A percentile compares a stretch with the other conserved stretches of the same genome.
These are phyloP conservation scores for Peterozyma toletana DNA, from an alignment of 805 yeast genomes.

Conservation along the genomic window DNA sequence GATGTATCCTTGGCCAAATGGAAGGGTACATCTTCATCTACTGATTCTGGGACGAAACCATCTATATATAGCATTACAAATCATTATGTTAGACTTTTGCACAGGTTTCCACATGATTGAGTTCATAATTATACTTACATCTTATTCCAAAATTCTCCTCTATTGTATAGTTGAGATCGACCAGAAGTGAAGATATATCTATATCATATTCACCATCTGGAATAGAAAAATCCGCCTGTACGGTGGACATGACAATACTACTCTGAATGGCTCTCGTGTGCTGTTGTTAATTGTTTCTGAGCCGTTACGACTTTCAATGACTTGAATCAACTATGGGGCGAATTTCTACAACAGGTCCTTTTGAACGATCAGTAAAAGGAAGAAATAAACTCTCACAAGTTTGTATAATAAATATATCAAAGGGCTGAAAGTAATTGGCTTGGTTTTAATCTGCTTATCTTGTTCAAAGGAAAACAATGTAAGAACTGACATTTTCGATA, in stretches of 20 bases:
- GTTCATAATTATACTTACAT: constrained; percentile 15
- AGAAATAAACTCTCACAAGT: too few relatives aligned
- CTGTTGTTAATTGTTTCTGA: too few relatives aligned
- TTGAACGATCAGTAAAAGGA: too few relatives aligned
- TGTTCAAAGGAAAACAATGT: too few relatives aligned
- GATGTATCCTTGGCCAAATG: constrained; percentile 13
- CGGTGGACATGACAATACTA: neutral
- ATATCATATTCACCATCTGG: constrained; percentile 30
- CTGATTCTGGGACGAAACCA: constrained; percentile 25
- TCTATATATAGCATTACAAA: constrained; percentile 9
- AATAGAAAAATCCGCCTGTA: constrained; percentile 4
- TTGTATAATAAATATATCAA: too few relatives aligned
- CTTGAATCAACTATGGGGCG: too few relatives aligned
- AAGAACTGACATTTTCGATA: too few relatives aligned
- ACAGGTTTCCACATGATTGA: neutral
- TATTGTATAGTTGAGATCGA: constrained; percentile 7
- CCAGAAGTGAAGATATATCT: constrained; percentile 19
- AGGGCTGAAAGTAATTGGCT: too few relatives aligned
- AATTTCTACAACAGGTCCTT: too few relatives aligned
- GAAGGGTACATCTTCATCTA: constrained; percentile 17
- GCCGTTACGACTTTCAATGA: too few relatives aligned
- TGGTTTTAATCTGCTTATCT: too few relatives aligned
- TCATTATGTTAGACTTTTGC: neutral
- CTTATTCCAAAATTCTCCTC: constrained; percentile 23
- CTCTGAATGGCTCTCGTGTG: neutral